Base-by-base conservation (phyloP, 805 yeast genomes). In the Lipomyces spencermartinsiae region DNA sequence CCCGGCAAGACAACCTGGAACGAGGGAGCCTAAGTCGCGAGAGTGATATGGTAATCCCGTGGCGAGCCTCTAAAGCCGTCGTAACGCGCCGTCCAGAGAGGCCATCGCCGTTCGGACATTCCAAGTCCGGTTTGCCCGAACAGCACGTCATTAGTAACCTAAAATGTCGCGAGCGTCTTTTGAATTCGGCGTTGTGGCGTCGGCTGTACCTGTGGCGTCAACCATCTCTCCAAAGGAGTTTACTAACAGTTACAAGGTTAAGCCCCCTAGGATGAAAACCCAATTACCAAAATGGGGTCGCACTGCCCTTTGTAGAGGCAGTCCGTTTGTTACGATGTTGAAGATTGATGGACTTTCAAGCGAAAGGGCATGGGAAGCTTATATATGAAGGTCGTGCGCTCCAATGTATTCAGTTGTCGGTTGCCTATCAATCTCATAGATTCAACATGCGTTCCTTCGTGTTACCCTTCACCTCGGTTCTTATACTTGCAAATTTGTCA, bases 401-500 rank as follows among this genome's bases (percentile, higher is more conserved):
- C 4, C 46, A 37, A 37, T 37, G n/a, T 37, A 37, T 37, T 37
- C 46, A 1, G 10, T 37, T 51, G 31, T 51, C 55, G 31, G 55
- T 51, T 51, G 55, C 5, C 31, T 51, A 51, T 4, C 55, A 2
- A 51, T 51, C 55, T 22, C 31, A 51, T 10, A 51, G 55, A 51
- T 22, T 25, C 31, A 51, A 25, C 55, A 51, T 22, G 46, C 46
- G 46, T 37, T 37, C n/a, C 46, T 37, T 37, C 55, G 31, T 51
- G 55, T 51, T 51, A 25, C 55, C n/a, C 29, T n/a, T 25, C 55
- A 5, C 55, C 55, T 51, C 55, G 1, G 31, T n/a, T 4, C 55
- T 51, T 19, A 51, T 51, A 51, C 31, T 51, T 51, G 31, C 55
- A 25, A 51, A 51, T 51, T 51, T 51, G 55, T 5, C 31, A 51